Evolutionary conservation across 495 filamentous ascomycete genomes (phyloP), one percentile per base, ranked within the genome.

Genomic region (Tricharina praecox): DNA sequence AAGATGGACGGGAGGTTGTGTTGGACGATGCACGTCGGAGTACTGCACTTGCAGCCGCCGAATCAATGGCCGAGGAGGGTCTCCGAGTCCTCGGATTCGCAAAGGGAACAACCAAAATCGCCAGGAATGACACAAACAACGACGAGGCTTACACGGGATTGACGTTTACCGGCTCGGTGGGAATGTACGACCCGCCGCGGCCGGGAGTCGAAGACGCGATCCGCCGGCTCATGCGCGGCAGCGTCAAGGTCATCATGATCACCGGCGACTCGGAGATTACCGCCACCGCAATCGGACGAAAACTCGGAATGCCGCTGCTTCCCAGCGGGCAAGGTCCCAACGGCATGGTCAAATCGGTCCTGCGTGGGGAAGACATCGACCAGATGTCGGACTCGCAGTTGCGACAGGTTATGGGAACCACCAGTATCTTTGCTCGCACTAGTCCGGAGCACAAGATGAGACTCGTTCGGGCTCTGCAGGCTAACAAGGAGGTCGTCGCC

Each of bases 391-490:
- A 87, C 10, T 69, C 73, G 21, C 84, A 94, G 50, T 72, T 97
- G 23, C 71, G 81, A 1, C 72, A 83, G 38, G 81, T 83, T 9
- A 93, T 97, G 54, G 69, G 78, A 23, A 79, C 82, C 39, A 88
- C 86, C 1, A 83, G 84, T 3, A 90, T 96, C 50, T 97, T 97
- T 53, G 90, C 90, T 13, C 81, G 90, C 32, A 95, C 92, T 11
- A 93, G 82, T 53, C 90, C 90, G 2, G 90, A 96, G 48, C 90
- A 97, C 65, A 97, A 97, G 63, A 71, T 96, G 70, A 95, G 94
- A 61, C 96, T 97, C 60, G 79, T 97, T 50, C 71, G 73, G 40
- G 92, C 90, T 0, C 75, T 97, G 26, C 90, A 97, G 59, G 73
- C 81, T 32, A 82, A 88, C 23, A 90, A 92, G 24, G 92, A 96